Evolutionary conservation across 441 rosid species (phyloP), one percentile per base, ranked within the genome.

Genomic region (Gossypium davidsonii): DNA sequence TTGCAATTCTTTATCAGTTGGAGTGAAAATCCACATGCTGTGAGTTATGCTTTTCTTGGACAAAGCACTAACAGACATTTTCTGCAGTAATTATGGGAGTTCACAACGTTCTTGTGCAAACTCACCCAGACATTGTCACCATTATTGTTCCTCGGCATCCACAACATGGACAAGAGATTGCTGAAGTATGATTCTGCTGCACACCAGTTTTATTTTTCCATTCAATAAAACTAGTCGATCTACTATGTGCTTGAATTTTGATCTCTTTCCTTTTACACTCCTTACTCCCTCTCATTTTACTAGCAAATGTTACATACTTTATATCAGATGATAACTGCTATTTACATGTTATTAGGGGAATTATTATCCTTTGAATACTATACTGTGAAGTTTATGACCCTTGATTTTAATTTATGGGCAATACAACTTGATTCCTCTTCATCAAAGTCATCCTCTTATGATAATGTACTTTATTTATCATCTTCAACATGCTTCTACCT

Each of bases 141-240:
- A 83, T 94, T 42, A 81, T 92, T 65, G 98, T 83, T 69, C 98
- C 99, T 78, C 92, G 98, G 28, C 83, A 94, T 82, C 96, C 96
- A 37, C 85, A 86, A 61, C 93, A 87, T 79, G 98, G 90, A 67
- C 83, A 73, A 77, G 84, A 86, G 78, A 87, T 94, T 66, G 89
- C 86, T 78, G 87, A 81, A 78, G 99, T 92, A 90, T 49, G 87
- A 48, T 76, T 65, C 71, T 52, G 56, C 48, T 75, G 67, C 64
- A 3, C 25, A 12, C 23, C 21, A 52, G 18, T 55, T 11, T 63
- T 79, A 67, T 67, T 64, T 74, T 65, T 60, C 56, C 39, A 12
- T 12, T 9, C 48, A 20, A 39, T 61, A 64, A 53, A 25, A 31
- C 76, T 17, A 44, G 62, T 34, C 10, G n/a, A 55, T 20, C 39